Percentiles rank a stretch among this genome's conserved stretches.
phyloP scores from a whole-genome alignment of 768 basidiomycete species.

The Sporobolomyces pararoseus region DNA sequence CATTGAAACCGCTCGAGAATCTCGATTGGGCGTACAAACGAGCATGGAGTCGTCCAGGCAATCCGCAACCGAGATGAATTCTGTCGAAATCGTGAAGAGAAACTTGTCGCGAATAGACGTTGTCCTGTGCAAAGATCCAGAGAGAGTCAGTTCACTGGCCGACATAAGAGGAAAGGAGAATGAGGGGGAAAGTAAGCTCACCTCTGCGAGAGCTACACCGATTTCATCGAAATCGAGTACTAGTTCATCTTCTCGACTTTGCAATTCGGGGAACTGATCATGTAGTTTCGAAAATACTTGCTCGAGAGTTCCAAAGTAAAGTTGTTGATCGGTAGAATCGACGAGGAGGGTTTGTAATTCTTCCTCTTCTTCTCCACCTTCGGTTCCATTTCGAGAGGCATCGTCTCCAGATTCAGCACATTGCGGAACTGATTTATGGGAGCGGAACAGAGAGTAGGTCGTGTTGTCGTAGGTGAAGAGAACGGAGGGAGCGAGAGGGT shows the following conservation, averaged over 20 bases:
- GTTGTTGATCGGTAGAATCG: slow-evolving; percentile 17
- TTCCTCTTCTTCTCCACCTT: neutral
- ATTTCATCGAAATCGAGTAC: slow-evolving; percentile 43
- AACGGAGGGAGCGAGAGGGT: neutral
- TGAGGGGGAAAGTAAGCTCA: slow-evolving; percentile 11
- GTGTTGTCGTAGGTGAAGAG: slow-evolving; percentile 18
- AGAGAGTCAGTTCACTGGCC: neutral
- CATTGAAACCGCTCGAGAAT: slow-evolving; percentile 42
- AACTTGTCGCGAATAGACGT: slow-evolving; percentile 37
- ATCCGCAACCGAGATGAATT: slow-evolving; percentile 42
- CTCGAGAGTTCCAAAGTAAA: slow-evolving; percentile 42
- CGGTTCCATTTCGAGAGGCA: neutral
- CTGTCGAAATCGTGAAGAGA: slow-evolving; percentile 44
- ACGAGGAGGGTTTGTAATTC: slow-evolving; percentile 23
- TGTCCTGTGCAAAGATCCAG: slow-evolving; percentile 43
- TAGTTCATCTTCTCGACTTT: slow-evolving; percentile 37
- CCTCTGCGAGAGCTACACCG: slow-evolving; percentile 43
- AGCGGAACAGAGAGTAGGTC: slow-evolving; percentile 29
- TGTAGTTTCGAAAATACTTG: slow-evolving; percentile 34
- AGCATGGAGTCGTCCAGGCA: slow-evolving; percentile 39
- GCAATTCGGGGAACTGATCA: slow-evolving; percentile 28
- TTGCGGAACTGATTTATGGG: neutral
- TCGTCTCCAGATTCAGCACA: neutral
- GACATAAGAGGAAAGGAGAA: neutral
- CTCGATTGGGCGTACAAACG: slow-evolving; percentile 23